Percentiles rank a stretch among this genome's conserved stretches.
Evolutionary conservation across 2,329 filamentous ascomycete species (phyloP).

Genomic region (Clathrospora elynae): DNA sequence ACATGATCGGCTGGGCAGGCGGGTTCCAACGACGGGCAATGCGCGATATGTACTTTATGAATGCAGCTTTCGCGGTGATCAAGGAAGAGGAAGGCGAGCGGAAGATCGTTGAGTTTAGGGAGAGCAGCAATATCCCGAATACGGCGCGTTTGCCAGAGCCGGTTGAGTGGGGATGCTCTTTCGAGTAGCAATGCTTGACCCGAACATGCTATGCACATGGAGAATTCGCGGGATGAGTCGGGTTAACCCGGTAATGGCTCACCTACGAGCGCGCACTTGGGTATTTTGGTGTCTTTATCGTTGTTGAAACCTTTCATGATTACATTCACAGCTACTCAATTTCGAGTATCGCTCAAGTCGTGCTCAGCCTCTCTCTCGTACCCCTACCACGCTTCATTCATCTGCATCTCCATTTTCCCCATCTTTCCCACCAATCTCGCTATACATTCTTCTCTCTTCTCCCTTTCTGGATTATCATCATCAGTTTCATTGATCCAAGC

Average conservation of each 20-base stretch:
- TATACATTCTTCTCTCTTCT: constrained; percentile 1
- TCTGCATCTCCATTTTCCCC: constrained; percentile 1
- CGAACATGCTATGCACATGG: neutral
- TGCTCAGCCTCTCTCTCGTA: neutral
- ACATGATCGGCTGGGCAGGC: constrained; percentile 42
- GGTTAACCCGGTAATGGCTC: neutral
- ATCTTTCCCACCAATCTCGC: constrained; percentile 4
- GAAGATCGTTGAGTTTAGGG: constrained; percentile 41
- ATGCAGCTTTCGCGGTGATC: constrained; percentile 40
- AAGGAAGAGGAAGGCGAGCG: constrained; percentile 30
- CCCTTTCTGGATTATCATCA: neutral
- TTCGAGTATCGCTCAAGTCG: too few species aligned
- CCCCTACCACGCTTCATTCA: constrained; percentile 2
- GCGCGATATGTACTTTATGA: constrained; percentile 36
- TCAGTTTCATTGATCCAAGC: constrained; percentile 7
- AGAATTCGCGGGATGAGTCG: neutral
- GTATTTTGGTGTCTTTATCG: neutral
- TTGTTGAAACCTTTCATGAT: too few species aligned
- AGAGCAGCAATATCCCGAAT: constrained; percentile 42
- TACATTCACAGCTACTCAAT: too few species aligned
- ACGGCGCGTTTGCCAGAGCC: constrained; percentile 28
- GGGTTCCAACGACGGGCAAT: constrained; percentile 28
- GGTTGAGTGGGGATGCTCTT: constrained; percentile 32
- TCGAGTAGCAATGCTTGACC: constrained; percentile 17
- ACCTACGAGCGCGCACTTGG: neutral